Evolutionary conservation across 208 protist species (phyloP).

Genomic region (Trypanosoma melophagium): DNA sequence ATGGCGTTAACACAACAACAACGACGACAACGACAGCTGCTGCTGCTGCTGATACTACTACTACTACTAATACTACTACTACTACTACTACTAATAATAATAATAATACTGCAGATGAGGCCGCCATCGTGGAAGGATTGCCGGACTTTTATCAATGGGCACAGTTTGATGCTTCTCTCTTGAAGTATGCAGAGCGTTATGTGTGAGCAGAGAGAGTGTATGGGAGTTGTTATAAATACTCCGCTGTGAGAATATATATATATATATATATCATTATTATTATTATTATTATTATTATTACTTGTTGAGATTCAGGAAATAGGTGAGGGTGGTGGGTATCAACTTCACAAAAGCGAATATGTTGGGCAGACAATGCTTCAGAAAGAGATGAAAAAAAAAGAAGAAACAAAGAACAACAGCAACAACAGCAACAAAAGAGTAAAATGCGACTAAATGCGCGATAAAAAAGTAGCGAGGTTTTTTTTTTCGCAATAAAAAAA

Average conservation of each 20-base stretch:
- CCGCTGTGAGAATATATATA: background rate
- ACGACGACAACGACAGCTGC: background rate
- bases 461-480: background rate
- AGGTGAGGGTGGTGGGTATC: too few species aligned
- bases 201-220: background rate
- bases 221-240: background rate
- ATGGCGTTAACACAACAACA: background rate
- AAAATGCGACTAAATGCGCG: background rate
- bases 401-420: background rate
- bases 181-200: slow-evolving; percentile 57
- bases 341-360: background rate
- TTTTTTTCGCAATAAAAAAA: background rate
- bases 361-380: background rate
- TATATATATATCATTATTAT: too few species aligned
- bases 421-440: slow-evolving; percentile 14
- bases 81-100: background rate
- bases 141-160: slow-evolving; percentile 90
- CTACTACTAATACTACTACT: background rate
- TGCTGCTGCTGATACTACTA: background rate
- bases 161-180: slow-evolving; percentile 71
- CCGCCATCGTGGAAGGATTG: slow-evolving; percentile 39
- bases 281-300: slow-evolving; percentile 2
- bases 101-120: slow-evolving; percentile 15
- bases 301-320: too few species aligned
- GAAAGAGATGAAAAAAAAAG: slow-evolving; percentile 13